phyloP scores from a whole-genome alignment of 805 yeast genomes.

The Starmerella sirachaensis region DNA sequence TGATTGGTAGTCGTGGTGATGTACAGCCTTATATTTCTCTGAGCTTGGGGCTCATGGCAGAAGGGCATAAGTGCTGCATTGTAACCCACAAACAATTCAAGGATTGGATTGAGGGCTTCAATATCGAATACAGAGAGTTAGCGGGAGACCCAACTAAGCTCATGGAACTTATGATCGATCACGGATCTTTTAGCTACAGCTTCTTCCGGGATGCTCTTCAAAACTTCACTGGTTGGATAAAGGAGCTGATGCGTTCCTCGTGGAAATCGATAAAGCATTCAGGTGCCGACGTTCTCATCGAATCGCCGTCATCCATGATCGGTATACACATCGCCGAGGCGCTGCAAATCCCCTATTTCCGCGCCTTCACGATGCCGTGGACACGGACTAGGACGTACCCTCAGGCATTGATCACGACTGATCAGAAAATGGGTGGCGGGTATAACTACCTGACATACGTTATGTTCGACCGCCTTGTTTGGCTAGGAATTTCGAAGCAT shows the following conservation, averaged over 20 bases:
- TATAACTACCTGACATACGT: slow-evolving; percentile 88
- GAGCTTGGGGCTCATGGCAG: slow-evolving; percentile 62
- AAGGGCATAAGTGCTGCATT: slow-evolving; percentile 75
- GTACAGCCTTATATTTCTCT: slow-evolving; percentile 92
- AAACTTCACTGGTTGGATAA: slow-evolving; percentile 74
- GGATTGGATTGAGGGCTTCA: slow-evolving; percentile 58
- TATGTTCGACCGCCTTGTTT: slow-evolving; percentile 80
- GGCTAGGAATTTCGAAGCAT: slow-evolving; percentile 84
- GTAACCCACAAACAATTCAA: slow-evolving; percentile 78
- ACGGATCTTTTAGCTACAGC: slow-evolving; percentile 74
- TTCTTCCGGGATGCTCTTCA: slow-evolving; percentile 72
- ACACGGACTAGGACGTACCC: slow-evolving; percentile 91
- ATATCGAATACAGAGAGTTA: slow-evolving; percentile 54
- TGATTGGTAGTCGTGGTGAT: slow-evolving; percentile 94
- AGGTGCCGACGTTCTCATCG: slow-evolving; percentile 66
- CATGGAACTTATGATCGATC: slow-evolving; percentile 85
- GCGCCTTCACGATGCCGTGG: slow-evolving; percentile 99
- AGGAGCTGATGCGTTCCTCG: slow-evolving; percentile 53
- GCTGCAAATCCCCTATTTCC: slow-evolving; percentile 71
- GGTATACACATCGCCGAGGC: slow-evolving; percentile 95
- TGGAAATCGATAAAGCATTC: slow-evolving; percentile 75
- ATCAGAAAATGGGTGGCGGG: slow-evolving; percentile 82
- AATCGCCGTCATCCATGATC: slow-evolving; percentile 93
- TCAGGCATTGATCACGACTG: slow-evolving; percentile 92
- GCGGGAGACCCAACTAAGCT: slow-evolving; percentile 91